phyloP scores from a whole-genome alignment of 2,329 filamentous ascomycete genomes.

The Chlorencoelia australis region DNA sequence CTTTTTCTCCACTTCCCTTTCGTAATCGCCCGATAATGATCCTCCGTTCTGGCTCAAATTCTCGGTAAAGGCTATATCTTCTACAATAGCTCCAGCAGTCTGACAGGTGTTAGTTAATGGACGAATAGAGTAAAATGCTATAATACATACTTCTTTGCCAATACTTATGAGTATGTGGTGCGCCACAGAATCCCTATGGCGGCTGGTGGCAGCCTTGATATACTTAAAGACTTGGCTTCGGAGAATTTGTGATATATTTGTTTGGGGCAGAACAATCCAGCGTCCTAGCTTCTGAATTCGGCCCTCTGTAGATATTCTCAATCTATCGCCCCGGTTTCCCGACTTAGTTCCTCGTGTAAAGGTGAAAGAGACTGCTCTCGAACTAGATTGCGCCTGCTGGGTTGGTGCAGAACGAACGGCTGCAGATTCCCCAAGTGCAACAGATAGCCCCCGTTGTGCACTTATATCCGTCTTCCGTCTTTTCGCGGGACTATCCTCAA shows the following conservation, averaged over 20 bases:
- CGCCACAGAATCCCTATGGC: constrained; percentile 1
- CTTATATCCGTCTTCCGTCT: background rate
- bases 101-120: background rate
- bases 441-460: too few species aligned
- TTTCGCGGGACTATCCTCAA: background rate
- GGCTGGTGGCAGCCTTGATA: constrained; percentile 3
- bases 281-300: too few species aligned
- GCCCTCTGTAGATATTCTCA: too few species aligned
- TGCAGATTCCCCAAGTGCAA: too few species aligned
- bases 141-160: constrained; percentile 2
- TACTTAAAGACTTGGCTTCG: constrained; percentile 2
- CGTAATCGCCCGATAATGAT: constrained; percentile 1
- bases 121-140: background rate
- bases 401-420: too few species aligned
- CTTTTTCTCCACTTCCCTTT: constrained; percentile 4
- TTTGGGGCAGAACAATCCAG: too few species aligned
- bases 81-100: constrained; percentile 1
- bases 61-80: background rate
- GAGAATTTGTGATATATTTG: background rate
- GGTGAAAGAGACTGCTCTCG: too few species aligned
- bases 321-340: too few species aligned
- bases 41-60: background rate
- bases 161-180: constrained; percentile 2
- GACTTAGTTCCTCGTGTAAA: too few species aligned
- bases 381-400: too few species aligned